These are phyloP conservation scores for Pyrus bretschneideri DNA, from an alignment of 306 rosid genomes.

Conservation along the genomic window DNA sequence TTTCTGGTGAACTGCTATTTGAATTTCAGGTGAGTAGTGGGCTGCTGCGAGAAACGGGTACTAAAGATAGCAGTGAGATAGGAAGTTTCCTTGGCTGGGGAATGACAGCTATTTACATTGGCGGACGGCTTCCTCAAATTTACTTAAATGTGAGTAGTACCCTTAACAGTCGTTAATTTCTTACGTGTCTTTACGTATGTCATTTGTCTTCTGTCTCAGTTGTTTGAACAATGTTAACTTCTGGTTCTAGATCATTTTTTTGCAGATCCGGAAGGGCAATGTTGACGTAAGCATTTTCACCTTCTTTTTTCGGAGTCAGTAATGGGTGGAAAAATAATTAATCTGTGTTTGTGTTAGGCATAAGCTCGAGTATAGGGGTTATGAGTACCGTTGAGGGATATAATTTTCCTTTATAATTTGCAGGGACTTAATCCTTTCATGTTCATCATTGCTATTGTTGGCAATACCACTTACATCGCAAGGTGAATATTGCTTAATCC, in stretches of 20 bases:
- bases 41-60: slow-evolving; percentile 25
- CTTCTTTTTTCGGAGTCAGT: slow-evolving; percentile 5
- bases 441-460: slow-evolving; percentile 78
- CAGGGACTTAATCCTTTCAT: slow-evolving; percentile 89
- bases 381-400: background rate
- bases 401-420: slow-evolving; percentile 19
- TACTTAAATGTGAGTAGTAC: slow-evolving; percentile 58
- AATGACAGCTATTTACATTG: slow-evolving; percentile 72
- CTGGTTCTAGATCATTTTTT: slow-evolving; percentile 27
- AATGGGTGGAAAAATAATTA: background rate
- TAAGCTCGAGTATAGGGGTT: background rate
- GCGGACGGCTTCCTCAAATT: slow-evolving; percentile 88
- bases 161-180: background rate
- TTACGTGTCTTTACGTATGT: too few relatives aligned
- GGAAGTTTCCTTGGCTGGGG: slow-evolving; percentile 79
- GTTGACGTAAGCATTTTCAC: slow-evolving; percentile 52
- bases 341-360: background rate
- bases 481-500: slow-evolving; percentile 27
- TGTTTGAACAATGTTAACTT: slow-evolving; percentile 17
- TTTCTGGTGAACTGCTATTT: background rate
- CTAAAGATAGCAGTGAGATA: slow-evolving; percentile 29
- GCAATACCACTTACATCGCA: slow-evolving; percentile 67
- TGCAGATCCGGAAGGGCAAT: slow-evolving; percentile 76
- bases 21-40: slow-evolving; percentile 37
- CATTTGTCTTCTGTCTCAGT: background rate